Conservation (phyloP, 1,284 basidiomycete species). For the Sanguinoderma infundibulare region DNA sequence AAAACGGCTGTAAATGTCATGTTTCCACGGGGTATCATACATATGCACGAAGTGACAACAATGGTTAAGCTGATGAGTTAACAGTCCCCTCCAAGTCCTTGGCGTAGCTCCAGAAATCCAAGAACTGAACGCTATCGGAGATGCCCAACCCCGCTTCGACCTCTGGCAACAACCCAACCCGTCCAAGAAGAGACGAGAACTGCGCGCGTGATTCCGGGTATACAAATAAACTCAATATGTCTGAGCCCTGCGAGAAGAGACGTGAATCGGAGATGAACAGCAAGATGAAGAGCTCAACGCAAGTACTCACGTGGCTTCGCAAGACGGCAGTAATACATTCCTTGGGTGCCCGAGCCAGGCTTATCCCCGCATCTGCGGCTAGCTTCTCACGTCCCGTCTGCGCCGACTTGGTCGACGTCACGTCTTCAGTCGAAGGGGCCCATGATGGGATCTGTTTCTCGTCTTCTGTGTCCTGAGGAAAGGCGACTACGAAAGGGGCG, state of each 20-base stretch:
- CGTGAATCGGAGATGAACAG: neutral
- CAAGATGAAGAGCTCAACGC: conserved; percentile 2
- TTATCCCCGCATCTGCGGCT: conserved; percentile 13
- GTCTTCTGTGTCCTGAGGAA: conserved; percentile 4
- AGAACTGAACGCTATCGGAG: conserved; percentile 21
- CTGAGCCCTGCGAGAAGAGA: conserved; percentile 47
- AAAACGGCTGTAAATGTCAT: too few relatives aligned
- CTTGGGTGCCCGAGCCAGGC: conserved; percentile 38
- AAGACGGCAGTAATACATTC: conserved; percentile 55
- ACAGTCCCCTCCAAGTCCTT: conserved; percentile 6
- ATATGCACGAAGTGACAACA: too few relatives aligned
- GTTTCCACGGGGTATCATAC: too few relatives aligned
- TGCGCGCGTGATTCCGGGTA: conserved; percentile 74
- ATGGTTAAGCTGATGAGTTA: neutral
- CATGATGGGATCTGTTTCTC: neutral
- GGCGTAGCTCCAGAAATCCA: conserved; percentile 41
- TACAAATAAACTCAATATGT: conserved; percentile 61
- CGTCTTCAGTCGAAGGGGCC: neutral
- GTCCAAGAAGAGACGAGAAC: conserved; percentile 56
- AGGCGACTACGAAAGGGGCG: conserved; percentile 14
- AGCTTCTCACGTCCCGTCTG: conserved; percentile 31
- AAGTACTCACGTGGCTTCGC: conserved; percentile 57
- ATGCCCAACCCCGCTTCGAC: conserved; percentile 40
- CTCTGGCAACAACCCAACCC: conserved; percentile 48
- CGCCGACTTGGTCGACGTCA: neutral